Evolutionary conservation across 129 eudicot species (phyloP), one percentile per base, ranked within the genome.

Genomic region (Ambrosia trifida): DNA sequence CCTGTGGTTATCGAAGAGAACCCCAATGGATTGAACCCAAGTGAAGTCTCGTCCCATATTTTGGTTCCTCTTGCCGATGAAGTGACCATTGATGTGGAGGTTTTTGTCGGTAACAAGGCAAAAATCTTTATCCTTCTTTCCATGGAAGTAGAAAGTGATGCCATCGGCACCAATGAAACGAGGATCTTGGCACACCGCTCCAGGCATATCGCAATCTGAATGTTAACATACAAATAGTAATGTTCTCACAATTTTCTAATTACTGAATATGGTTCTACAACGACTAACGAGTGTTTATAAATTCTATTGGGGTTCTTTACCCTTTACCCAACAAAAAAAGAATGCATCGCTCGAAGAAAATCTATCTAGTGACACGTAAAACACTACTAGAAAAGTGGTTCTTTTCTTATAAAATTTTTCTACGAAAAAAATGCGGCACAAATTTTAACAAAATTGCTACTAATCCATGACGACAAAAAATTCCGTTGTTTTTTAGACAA

Each of bases 121-220:
- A 43, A 90, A 90, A 56, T 90, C 86, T 73, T 78, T 69, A 19
- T 86, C 87, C 51, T 89, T 86, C 80, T 86, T 86, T 40, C 89
- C 89, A 11, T 89, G 92, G 79, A 86, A 89, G 81, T 90, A 87
- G 84, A 90, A 90, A 59, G 96, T 87, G 79, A 90, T 78, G 58
- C 95, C 95, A 47, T 85, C 95, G 4, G 80, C 91, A 30, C 91
- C 96, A 3, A 87, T 79, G 71, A 90, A 90, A 10, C 90, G 88
- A 45, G 96, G 96, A 52, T 89, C 96, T 89, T 89, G 96, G 68
- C 96, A 86, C 31, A 85, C 94, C 9, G 87, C 91, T 63, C 94
- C 91, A 0, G 89, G 91, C 83, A 72, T 80, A 68, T 90, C 89
- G 41, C 94, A 90, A 8, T 53, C 96, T 90, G 76, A 83, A 31